These are phyloP conservation scores for Ophioceras dolichostomum DNA, from an alignment of 2,329 filamentous ascomycete species.

Conservation along the genomic window DNA sequence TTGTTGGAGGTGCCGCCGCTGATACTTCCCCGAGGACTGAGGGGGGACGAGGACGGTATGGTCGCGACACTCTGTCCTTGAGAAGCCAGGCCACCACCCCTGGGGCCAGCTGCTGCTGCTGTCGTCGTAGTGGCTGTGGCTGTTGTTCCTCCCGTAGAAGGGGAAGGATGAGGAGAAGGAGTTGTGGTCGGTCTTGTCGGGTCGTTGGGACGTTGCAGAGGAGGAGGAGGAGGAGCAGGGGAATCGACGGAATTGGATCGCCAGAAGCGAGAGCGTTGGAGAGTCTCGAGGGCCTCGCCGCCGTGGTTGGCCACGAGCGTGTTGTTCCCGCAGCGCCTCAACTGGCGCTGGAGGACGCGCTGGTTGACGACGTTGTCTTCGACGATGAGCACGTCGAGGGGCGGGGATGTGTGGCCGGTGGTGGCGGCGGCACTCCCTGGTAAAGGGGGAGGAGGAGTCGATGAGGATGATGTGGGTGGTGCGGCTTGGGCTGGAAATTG, in stretches of 20 bases:
- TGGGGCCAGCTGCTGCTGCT: no score
- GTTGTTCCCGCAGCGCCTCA: slow-evolving; percentile 47
- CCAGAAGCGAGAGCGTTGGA: slow-evolving; percentile 46
- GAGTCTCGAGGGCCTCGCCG: slow-evolving; percentile 45
- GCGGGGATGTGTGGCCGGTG: background rate
- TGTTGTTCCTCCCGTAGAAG: no score
- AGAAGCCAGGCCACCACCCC: no score
- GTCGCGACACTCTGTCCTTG: background rate
- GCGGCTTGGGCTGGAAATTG: slow-evolving; percentile 1
- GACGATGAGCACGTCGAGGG: slow-evolving; percentile 49
- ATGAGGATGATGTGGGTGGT: background rate
- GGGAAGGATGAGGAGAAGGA: background rate
- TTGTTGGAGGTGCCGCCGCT: background rate
- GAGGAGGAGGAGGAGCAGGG: no score
- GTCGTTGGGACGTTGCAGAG: no score
- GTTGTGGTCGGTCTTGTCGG: no score
- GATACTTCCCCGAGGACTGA: no score
- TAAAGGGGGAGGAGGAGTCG: no score
- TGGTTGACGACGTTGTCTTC: slow-evolving; percentile 60
- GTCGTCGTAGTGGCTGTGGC: no score
- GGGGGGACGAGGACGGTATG: background rate
- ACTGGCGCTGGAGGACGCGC: slow-evolving; percentile 47
- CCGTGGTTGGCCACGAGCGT: slow-evolving; percentile 54
- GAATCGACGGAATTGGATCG: slow-evolving; percentile 2
- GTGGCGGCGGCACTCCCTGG: background rate